Base-by-base conservation (phyloP, 1,284 basidiomycete genomes). In the Sporisorium exsertum region DNA sequence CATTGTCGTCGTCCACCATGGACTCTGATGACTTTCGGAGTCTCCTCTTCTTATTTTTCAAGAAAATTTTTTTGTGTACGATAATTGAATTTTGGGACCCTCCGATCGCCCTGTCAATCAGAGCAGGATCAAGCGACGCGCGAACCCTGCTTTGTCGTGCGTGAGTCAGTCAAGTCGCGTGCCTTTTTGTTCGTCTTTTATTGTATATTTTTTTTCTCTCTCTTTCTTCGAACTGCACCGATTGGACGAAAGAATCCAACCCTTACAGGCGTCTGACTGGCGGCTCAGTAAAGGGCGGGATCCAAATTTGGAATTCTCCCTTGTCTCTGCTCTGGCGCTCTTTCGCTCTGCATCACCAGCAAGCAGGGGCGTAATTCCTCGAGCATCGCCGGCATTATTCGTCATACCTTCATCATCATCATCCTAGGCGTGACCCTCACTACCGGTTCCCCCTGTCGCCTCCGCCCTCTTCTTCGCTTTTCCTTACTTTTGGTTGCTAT, bases 91-190 rank as follows among this genome's bases (percentile, higher is more conserved):
- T 33, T 45, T 50, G 46, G 49, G 54, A 37, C 27, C 43, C 37
- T 57, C 65, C 65, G 58, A 62, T 67, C 65, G 53, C 42, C 58
- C 65, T 67, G 58, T 67, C 64, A 67, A 67, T 67, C 58, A 57
- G 43, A 61, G 58, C 47, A 8, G 18, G 43, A 37, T 33, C 40
- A 54, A 51, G n/a, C 51, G 64, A 55, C 37, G 53, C 47, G 58
- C 15, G 37, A 40, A 66, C 52, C 53, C 64, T 66, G 58, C 52
- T 42, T 45, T 20, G 33, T 37, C 18, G 26, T 7, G 10, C 13
- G 27, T 18, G 27, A 22, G 2, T 1, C 47, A 29, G 24, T 29
- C 26, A 29, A 20, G 54, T 55, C 54, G 54, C 54, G 54, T 55
- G 54, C 52, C 52, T 29, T 37, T 54, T 42, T 54, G 10, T 43